phyloP scores from a whole-genome alignment of 495 filamentous ascomycete genomes.

The Jackrogersella minutella region DNA sequence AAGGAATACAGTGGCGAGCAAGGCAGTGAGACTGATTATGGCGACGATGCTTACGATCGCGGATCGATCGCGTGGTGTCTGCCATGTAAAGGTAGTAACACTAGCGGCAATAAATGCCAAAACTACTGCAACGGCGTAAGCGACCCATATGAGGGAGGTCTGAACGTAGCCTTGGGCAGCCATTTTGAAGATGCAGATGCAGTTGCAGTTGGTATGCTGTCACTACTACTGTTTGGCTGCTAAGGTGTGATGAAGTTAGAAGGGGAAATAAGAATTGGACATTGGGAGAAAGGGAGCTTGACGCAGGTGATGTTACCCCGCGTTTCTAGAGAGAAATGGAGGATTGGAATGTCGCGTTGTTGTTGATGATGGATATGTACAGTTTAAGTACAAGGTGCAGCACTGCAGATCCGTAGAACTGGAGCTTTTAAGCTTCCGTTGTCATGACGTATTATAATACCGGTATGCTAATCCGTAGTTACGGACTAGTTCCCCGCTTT shows the following conservation, averaged over 20 bases:
- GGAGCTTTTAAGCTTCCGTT: constrained; percentile 1
- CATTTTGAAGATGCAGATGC: constrained; percentile 59
- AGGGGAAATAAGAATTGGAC: constrained; percentile 5
- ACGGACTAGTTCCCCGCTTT: too few species aligned
- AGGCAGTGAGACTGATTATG: constrained; percentile 82
- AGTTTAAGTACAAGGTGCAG: neutral
- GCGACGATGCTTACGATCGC: constrained; percentile 79
- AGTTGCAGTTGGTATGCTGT: constrained; percentile 47
- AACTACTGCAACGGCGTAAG: constrained; percentile 82
- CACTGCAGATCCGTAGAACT: too few species aligned
- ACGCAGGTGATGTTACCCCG: constrained; percentile 31
- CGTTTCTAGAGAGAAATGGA: constrained; percentile 20
- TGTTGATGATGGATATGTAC: constrained; percentile 25
- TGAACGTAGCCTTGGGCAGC: constrained; percentile 70
- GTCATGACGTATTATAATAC: constrained; percentile 36
- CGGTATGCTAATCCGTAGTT: neutral
- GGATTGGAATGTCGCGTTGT: constrained; percentile 30
- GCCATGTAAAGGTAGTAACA: constrained; percentile 86
- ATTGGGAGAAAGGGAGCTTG: constrained; percentile 10
- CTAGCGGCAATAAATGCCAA: constrained; percentile 74
- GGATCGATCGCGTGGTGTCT: constrained; percentile 85
- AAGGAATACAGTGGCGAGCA: constrained; percentile 91
- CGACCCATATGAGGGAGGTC: constrained; percentile 86
- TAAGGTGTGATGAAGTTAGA: constrained; percentile 3
- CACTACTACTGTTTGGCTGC: constrained; percentile 26